Conservation (phyloP, 1,284 basidiomycete genomes). For the Fomitopsis betulina region DNA sequence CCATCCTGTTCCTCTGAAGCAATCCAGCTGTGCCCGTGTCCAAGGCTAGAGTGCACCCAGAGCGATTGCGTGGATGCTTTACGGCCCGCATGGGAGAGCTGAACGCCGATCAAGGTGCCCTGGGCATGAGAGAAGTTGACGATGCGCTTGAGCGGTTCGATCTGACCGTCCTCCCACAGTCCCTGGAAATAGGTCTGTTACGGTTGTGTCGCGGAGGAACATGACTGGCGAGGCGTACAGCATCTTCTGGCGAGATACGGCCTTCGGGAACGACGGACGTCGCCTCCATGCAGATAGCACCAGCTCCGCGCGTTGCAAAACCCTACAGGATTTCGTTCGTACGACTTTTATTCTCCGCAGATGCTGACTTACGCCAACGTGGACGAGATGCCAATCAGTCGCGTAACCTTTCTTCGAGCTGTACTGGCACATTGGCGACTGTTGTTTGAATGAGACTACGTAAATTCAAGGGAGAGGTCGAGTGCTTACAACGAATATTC, state of each 20-base stretch:
- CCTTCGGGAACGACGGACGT: conserved; percentile 59
- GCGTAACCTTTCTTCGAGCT: conserved; percentile 66
- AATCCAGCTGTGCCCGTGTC: conserved; percentile 16
- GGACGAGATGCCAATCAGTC: conserved; percentile 79
- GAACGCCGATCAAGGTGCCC: conserved; percentile 68
- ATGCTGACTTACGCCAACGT: conserved; percentile 42
- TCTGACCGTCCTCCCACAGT: conserved; percentile 76
- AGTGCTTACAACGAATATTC: conserved; percentile 48
- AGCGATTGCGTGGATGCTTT: conserved; percentile 61
- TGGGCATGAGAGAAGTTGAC: conserved; percentile 76
- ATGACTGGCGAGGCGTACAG: conserved; percentile 17
- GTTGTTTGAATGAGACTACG: neutral
- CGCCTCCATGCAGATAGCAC: conserved; percentile 59
- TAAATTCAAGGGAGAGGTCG: neutral
- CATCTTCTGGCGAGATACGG: conserved; percentile 45
- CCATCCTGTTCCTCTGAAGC: conserved; percentile 53
- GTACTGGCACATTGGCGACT: conserved; percentile 82
- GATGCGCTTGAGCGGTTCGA: conserved; percentile 61
- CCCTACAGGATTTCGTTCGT: conserved; percentile 30
- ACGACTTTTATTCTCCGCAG: neutral
- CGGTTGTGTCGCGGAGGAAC: neutral
- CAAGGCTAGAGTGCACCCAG: conserved; percentile 42
- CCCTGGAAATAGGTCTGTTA: conserved; percentile 33
- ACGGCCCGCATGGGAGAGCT: conserved; percentile 78
- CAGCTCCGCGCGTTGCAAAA: conserved; percentile 55